These are phyloP conservation scores for Pestalotiopsis sp. DNA, from an alignment of 2,329 filamentous ascomycete species.

Conservation along the genomic window DNA sequence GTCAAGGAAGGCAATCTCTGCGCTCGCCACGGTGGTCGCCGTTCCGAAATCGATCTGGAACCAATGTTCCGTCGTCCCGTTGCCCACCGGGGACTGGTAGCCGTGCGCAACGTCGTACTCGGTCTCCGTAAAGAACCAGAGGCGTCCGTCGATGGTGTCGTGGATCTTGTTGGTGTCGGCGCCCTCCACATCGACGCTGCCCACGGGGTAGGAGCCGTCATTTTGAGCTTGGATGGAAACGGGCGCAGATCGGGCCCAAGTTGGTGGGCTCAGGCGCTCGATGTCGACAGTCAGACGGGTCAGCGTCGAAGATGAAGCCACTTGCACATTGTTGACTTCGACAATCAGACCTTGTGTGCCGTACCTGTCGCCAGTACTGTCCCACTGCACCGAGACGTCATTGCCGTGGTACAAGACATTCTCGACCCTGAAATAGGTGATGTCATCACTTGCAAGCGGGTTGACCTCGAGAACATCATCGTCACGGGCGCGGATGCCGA, in stretches of 20 bases:
- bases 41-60: constrained; percentile 39
- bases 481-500: constrained; percentile 41
- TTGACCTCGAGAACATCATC: constrained; percentile 42
- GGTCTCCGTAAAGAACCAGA: constrained; percentile 40
- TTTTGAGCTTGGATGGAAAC: constrained; percentile 38
- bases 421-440: constrained; percentile 44
- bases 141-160: constrained; percentile 39
- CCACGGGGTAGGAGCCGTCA: constrained; percentile 31
- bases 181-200: constrained; percentile 31
- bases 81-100: constrained; percentile 35
- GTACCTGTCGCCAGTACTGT: constrained; percentile 35
- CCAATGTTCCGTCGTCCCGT: constrained; percentile 33
- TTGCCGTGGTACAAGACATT: constrained; percentile 44
- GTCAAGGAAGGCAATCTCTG: constrained; percentile 40
- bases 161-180: constrained; percentile 31
- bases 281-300: constrained; percentile 22
- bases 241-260: constrained; percentile 33
- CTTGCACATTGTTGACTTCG: constrained; percentile 36
- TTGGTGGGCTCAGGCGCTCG: constrained; percentile 21
- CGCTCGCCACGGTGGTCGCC: constrained; percentile 27
- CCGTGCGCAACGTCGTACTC: constrained; percentile 32
- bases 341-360: constrained; percentile 33
- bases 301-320: constrained; percentile 30
- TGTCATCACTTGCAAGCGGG: constrained; percentile 35
- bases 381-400: constrained; percentile 43